phyloP scores from a whole-genome alignment of 306 rosid genomes.

The Benincasa hispida region DNA sequence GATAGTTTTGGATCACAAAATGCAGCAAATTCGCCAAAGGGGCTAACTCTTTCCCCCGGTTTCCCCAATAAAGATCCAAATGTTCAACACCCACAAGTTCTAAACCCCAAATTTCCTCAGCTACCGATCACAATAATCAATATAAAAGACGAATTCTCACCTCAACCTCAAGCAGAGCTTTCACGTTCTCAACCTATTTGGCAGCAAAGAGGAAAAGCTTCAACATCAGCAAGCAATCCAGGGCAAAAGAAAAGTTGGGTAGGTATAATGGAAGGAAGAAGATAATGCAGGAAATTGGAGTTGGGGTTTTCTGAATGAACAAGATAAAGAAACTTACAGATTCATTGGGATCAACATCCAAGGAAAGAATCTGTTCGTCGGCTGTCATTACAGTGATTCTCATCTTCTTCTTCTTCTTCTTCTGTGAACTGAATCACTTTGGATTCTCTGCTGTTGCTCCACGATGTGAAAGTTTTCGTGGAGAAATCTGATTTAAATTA shows the following conservation, averaged over 20 bases:
- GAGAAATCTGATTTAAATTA: neutral
- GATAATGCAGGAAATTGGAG: neutral
- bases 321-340: constrained; percentile 36
- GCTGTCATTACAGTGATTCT: constrained; percentile 90
- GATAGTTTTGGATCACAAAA: neutral
- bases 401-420: constrained; percentile 38
- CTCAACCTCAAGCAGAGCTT: constrained; percentile 94
- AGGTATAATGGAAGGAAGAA: neutral
- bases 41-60: neutral
- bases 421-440: neutral
- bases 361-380: constrained; percentile 57
- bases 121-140: neutral
- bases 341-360: constrained; percentile 89
- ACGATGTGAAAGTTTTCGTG: neutral
- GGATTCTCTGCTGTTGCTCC: neutral
- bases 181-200: constrained; percentile 71
- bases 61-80: neutral
- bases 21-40: neutral
- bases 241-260: neutral
- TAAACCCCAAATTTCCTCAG: neutral
- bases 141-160: constrained; percentile 21
- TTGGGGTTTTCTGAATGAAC: neutral
- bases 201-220: neutral
- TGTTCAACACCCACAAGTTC: neutral
- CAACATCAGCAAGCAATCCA: neutral